Base-by-base conservation (phyloP, 129 eudicot species). In the Logfia minima region DNA sequence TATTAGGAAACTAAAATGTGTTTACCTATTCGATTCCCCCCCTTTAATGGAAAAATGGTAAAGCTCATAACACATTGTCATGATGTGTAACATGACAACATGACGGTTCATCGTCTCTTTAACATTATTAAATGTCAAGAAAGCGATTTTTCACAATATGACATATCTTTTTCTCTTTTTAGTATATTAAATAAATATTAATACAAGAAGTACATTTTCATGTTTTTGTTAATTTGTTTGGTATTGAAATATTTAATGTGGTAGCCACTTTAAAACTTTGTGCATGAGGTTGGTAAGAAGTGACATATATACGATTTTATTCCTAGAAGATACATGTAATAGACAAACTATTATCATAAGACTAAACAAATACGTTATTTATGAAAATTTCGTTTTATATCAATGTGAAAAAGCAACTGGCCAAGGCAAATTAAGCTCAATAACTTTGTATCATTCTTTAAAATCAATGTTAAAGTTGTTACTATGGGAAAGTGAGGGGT, bases 61-160 rank as follows among this genome's bases (percentile, higher is more conserved):
- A 76, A 55, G 22, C 62, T 31, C 1, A 68, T 32, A 29, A 65
- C 52, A 65, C 41, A 6, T 48, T 53, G 56, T 52, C 24, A 22
- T 32, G 37, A 24, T 24, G 26, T 76, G 65, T 34, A 21, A 53
- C 9, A 51, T 53, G 67, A 21, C 64, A 21, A 53, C 9, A 51
- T 53, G 67, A 21, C 64, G 34, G 9, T 53, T 34, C 43, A 66
- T 26, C 9, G 8, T 19, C 24, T 52, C 32, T 14, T 4, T 18
- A 3, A 0, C 0, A 55, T 26, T 65, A 65, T 17, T 29, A 51
- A 45, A 28, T 48, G 24, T 66, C 8, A 13, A 76, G 64, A 76
- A 22, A 76, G 35, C 48, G 66, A 76, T 14, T 32, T 66, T 21
- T 76, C 55, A 76, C 66, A 66, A 48, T 4, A 53, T 29, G 31